Base-by-base conservation (phyloP, 176 grass and related monocot genomes). In the Elaeis guineensis region DNA sequence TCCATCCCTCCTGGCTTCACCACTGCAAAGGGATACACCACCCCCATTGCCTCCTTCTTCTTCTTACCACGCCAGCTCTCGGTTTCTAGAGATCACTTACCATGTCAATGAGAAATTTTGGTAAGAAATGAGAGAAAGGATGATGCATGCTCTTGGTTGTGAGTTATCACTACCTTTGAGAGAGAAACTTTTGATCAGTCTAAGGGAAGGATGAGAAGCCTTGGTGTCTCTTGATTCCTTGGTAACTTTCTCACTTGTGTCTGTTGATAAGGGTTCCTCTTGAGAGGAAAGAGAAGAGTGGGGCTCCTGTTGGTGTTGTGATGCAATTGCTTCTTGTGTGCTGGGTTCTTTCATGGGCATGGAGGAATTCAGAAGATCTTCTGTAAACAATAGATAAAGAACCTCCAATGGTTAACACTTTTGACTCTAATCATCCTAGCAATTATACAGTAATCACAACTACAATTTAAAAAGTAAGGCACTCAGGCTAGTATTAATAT, bases 1-100 rank as follows among this genome's bases (percentile, higher is more conserved):
- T 84, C 86, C 7, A 86, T 20, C 11, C 77, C 83, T 54, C 85
- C 77, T 16, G 90, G 90, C 81, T 84, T 95, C 17, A 95, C 80
- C 0, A 89, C 80, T 0, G 73, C 80, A 1, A 95, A 95, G 11
- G 90, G 90, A 70, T 87, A 80, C 53, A 83, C 25, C 24, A 95
- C 69, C 3, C 50, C 76, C 8, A 59, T 50, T 14, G 35, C 35
- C 35, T 44, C 11, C 2, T 59, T 62, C 55, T 79, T 82, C 55
- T 67, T 49, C 3, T 44, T 44, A 14, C 35, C 2, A 44, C 35
- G 9, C 35, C 35, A 44, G 35, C 9, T 44, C 35, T 44, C 35
- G 35, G 35, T 44, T 44, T 44, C 35, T 44, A 44, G 11, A 44
- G 8, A 44, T 44, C 35, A 44, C 35, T 44, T 44, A 14, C 35